These are phyloP conservation scores for Tuber indicum DNA, from an alignment of 495 filamentous ascomycete species.

Conservation along the genomic window DNA sequence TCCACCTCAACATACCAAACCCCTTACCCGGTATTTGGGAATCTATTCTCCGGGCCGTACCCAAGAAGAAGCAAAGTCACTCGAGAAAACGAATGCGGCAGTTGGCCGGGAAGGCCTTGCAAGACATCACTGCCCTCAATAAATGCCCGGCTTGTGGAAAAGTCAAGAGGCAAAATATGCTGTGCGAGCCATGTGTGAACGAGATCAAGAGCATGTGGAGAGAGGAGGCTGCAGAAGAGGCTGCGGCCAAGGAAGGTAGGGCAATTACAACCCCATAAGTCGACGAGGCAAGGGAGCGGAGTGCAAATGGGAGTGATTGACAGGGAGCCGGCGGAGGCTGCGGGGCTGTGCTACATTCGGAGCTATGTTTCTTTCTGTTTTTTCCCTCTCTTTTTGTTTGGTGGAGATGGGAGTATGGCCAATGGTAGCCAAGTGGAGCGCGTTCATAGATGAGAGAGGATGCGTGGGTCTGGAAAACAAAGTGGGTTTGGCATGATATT, in stretches of 20 bases:
- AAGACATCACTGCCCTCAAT: conserved; percentile 78
- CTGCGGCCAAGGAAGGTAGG: not conserved
- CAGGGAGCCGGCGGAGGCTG: not conserved
- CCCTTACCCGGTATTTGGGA: conserved; percentile 80
- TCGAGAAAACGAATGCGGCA: conserved; percentile 89
- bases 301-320: not conserved
- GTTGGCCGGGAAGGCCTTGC: conserved; percentile 86
- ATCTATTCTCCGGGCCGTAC: conserved; percentile 80
- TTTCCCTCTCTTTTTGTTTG: not conserved
- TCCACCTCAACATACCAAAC: conserved; percentile 53
- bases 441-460: not conserved
- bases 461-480: not conserved
- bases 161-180: conserved; percentile 74
- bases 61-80: conserved; percentile 98
- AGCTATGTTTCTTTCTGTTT: not conserved
- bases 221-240: conserved; percentile 11
- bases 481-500: not conserved
- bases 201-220: conserved; percentile 51
- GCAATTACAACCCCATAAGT: not conserved
- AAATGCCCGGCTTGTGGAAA: conserved; percentile 83
- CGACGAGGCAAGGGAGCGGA: not conserved
- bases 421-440: not conserved
- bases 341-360: too few relatives aligned
- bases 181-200: conserved; percentile 78
- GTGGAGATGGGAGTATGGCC: not conserved